These are phyloP conservation scores for Microbotryum intermedium DNA, from an alignment of 1,284 basidiomycete genomes.

Conservation along the genomic window DNA sequence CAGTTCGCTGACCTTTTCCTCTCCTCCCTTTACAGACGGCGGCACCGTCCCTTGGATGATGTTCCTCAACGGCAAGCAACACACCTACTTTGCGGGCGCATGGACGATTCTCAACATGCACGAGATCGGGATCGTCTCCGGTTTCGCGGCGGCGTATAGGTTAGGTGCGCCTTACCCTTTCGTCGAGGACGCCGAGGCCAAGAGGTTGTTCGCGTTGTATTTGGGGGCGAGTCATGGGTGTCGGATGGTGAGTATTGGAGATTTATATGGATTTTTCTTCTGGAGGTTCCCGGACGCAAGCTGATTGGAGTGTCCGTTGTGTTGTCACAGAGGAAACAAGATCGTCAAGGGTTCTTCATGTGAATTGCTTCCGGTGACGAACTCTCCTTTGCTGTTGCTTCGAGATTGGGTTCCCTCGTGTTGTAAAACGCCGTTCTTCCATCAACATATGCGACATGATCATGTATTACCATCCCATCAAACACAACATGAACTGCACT, in stretches of 20 bases:
- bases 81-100: conserved; percentile 43
- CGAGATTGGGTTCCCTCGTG: too few species aligned
- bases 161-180: conserved; percentile 49
- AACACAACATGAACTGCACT: too few species aligned
- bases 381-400: too few species aligned
- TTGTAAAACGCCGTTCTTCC: too few species aligned
- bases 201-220: conserved; percentile 5
- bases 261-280: not conserved
- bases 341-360: conserved; percentile 5
- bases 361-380: too few species aligned
- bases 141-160: conserved; percentile 53
- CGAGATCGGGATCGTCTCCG: conserved; percentile 52
- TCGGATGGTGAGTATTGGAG: conserved; percentile 2
- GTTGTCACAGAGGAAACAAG: not conserved
- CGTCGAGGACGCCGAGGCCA: conserved; percentile 1
- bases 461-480: too few species aligned
- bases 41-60: conserved; percentile 55
- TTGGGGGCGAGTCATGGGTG: conserved; percentile 1
- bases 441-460: too few species aligned
- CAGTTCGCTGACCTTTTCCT: not conserved
- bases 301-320: not conserved
- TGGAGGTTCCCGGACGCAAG: not conserved
- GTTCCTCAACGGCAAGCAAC: conserved; percentile 50
- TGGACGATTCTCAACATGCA: conserved; percentile 45
- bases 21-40: conserved; percentile 35